phyloP scores from a whole-genome alignment of 1,139 yeast species.

The Pichia inconspicua region DNA sequence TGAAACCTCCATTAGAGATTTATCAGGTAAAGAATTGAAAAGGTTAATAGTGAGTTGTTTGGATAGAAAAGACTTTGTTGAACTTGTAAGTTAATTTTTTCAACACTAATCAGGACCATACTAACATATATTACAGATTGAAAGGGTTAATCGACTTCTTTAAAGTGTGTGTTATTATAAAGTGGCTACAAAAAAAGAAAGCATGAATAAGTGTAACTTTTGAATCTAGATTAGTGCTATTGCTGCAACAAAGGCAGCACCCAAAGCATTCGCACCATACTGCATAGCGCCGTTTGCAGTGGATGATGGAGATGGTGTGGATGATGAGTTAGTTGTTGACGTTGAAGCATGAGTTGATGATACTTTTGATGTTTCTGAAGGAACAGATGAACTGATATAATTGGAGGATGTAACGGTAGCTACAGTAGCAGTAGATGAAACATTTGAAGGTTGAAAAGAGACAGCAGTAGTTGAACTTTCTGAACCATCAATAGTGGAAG shows the following conservation, averaged over 20 bases:
- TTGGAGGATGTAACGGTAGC: background rate
- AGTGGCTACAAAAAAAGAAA: no score
- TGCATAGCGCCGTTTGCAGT: background rate
- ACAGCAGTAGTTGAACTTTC: background rate
- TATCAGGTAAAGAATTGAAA: background rate
- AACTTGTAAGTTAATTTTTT: constrained; percentile 6
- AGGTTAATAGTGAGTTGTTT: constrained; percentile 7
- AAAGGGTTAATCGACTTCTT: background rate
- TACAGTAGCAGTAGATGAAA: background rate
- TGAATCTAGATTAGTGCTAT: background rate
- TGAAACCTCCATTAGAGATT: background rate
- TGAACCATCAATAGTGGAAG: background rate
- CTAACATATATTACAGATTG: background rate
- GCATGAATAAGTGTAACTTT: no score
- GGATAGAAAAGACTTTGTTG: constrained; percentile 13
- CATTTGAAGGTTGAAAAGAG: background rate
- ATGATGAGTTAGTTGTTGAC: background rate
- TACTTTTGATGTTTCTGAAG: background rate
- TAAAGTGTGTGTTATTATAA: background rate
- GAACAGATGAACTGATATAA: background rate
- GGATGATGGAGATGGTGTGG: background rate
- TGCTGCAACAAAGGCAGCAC: background rate
- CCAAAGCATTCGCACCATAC: background rate
- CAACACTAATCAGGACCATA: background rate
- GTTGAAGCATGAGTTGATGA: background rate